Conservation (phyloP, 345 rosid genomes). For the Dimocarpus longan region DNA sequence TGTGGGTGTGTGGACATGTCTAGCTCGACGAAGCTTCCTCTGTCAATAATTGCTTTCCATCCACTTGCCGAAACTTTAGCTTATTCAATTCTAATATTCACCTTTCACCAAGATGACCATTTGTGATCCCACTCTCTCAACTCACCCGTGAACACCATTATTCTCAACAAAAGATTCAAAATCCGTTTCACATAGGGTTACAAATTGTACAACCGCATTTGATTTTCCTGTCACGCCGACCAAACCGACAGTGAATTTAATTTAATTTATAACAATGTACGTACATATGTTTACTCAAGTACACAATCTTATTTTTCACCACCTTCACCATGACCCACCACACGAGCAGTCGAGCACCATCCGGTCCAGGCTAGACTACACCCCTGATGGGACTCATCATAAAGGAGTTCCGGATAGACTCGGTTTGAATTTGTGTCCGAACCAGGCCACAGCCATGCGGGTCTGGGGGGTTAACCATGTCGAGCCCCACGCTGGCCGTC, state of each 20-base stretch:
- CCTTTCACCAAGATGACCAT: background rate
- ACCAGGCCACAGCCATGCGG: constrained; percentile 10
- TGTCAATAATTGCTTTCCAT: background rate
- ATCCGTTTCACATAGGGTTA: background rate
- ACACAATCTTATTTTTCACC: background rate
- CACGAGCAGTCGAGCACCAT: background rate
- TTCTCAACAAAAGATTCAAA: background rate
- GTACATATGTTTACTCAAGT: background rate
- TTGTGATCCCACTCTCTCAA: background rate
- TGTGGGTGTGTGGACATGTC: too few relatives aligned
- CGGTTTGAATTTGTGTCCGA: constrained; percentile 14
- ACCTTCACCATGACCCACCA: constrained; percentile 16
- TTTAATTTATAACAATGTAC: background rate
- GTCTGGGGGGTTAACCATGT: background rate
- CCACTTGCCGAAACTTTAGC: background rate
- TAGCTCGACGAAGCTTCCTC: too few relatives aligned
- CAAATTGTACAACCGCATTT: background rate
- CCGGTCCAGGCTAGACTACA: background rate
- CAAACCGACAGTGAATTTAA: background rate
- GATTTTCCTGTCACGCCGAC: background rate
- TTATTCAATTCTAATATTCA: background rate
- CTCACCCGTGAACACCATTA: background rate
- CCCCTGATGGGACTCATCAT: constrained; percentile 8
- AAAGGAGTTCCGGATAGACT: background rate
- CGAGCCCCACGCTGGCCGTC: constrained; percentile 30